Evolutionary conservation across 2,329 filamentous ascomycete species (phyloP).

Genomic region (Beauveria asiatica): DNA sequence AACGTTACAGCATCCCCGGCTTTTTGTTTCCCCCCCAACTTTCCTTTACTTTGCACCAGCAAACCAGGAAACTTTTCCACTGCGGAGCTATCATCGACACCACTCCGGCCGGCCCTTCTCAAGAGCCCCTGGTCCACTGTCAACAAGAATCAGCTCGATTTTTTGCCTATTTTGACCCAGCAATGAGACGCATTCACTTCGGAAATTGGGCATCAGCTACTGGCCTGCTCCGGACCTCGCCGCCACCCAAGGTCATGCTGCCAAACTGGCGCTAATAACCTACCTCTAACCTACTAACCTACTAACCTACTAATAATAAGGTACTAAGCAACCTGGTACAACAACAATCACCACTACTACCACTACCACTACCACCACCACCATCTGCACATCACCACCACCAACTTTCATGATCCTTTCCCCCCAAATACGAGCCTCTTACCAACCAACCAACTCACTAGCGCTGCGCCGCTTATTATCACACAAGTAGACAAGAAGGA

Average conservation of each 20-base stretch:
- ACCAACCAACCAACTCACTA: conserved; percentile 11
- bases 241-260: not conserved
- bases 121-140: not conserved
- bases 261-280: no score
- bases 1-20: conserved; percentile 19
- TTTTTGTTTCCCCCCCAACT: conserved; percentile 5
- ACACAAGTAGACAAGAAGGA: not conserved
- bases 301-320: no score
- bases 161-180: not conserved
- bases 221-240: not conserved
- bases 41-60: not conserved
- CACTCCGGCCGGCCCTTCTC: not conserved
- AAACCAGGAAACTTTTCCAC: not conserved
- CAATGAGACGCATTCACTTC: not conserved
- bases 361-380: not conserved
- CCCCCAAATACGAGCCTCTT: conserved; percentile 5
- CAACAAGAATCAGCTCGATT: no score
- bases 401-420: not conserved
- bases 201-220: not conserved
- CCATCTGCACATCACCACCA: not conserved
- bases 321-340: no score
- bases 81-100: not conserved
- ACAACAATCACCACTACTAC: not conserved
- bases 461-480: conserved; percentile 7
- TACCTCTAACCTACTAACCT: no score